A percentile compares a stretch with the other conserved stretches of the same genome.
Evolutionary conservation across 2,329 filamentous ascomycete genomes (phyloP).

Genomic region (Taxawa tesnikishii): DNA sequence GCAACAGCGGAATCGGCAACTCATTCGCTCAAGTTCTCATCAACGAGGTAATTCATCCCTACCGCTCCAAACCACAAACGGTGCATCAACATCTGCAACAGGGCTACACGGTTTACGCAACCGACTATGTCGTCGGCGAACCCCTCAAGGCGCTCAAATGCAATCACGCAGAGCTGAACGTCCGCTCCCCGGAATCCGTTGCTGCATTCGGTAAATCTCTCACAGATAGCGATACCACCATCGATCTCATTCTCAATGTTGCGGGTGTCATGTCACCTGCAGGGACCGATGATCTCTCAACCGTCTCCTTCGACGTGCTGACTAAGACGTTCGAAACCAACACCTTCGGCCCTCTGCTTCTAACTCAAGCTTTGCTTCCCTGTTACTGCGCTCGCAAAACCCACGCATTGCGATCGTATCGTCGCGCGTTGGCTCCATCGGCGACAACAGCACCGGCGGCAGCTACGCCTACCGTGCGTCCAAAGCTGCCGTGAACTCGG

Average conservation of each 20-base stretch:
- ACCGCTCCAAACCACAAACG: neutral
- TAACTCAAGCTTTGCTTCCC: slow-evolving; percentile 31
- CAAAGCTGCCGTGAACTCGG: slow-evolving; percentile 32
- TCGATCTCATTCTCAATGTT: slow-evolving; percentile 27
- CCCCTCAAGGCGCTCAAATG: slow-evolving; percentile 20
- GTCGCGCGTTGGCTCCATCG: slow-evolving; percentile 30
- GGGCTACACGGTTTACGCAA: slow-evolving; percentile 21
- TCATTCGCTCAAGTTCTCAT: slow-evolving; percentile 20
- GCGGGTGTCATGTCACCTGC: slow-evolving; percentile 22
- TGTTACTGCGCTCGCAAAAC: slow-evolving; percentile 18
- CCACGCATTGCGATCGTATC: slow-evolving; percentile 29
- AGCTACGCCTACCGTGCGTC: slow-evolving; percentile 31
- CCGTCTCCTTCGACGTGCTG: slow-evolving; percentile 18
- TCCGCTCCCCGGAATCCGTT: slow-evolving; percentile 22
- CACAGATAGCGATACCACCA: slow-evolving; percentile 15
- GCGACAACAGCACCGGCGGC: slow-evolving; percentile 29
- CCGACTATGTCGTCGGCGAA: slow-evolving; percentile 17
- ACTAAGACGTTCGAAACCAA: slow-evolving; percentile 29
- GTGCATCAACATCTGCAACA: too few species aligned
- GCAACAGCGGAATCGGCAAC: slow-evolving; percentile 28
- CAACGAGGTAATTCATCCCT: slow-evolving; percentile 12
- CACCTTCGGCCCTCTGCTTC: slow-evolving; percentile 30
- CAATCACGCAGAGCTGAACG: slow-evolving; percentile 20
- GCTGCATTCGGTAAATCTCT: slow-evolving; percentile 19
- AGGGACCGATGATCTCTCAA: slow-evolving; percentile 21